Evolutionary conservation across 768 basidiomycete genomes (phyloP).

Genomic region (Thelephora aurantiotincta): DNA sequence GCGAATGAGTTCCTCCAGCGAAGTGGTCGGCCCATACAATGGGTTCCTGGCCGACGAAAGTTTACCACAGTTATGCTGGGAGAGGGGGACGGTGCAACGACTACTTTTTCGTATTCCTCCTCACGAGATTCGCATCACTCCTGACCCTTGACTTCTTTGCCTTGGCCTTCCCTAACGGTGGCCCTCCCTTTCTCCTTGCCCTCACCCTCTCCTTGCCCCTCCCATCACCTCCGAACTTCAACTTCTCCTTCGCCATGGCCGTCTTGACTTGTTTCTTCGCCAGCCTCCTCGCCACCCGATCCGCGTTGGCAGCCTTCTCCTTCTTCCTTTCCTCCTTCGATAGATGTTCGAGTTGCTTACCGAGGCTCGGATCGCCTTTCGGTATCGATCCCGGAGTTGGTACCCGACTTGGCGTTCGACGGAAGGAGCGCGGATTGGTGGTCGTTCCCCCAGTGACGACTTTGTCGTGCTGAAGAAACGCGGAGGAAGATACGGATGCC

Average conservation of each 20-base stretch:
- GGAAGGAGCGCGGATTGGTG: constrained; percentile 1
- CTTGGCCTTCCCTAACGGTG: constrained; percentile 12
- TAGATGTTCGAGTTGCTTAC: constrained; percentile 60
- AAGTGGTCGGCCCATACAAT: too few relatives aligned
- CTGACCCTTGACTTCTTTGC: constrained; percentile 31
- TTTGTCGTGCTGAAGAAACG: background rate
- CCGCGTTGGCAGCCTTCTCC: constrained; percentile 64
- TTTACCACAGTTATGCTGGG: too few relatives aligned
- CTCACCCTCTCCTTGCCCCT: constrained; percentile 20
- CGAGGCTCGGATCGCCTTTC: constrained; percentile 74
- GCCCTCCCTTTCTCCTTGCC: constrained; percentile 12
- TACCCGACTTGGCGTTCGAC: background rate
- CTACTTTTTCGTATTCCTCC: constrained; percentile 47
- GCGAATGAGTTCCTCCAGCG: too few relatives aligned
- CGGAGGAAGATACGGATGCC: constrained; percentile 7
- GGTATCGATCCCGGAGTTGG: constrained; percentile 20
- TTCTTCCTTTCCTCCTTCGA: constrained; percentile 80
- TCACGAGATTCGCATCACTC: constrained; percentile 38
- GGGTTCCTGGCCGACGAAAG: too few relatives aligned
- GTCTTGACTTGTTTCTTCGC: constrained; percentile 79
- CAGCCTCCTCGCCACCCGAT: constrained; percentile 68
- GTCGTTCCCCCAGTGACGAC: background rate
- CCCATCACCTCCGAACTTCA: constrained; percentile 26
- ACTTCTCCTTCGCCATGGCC: constrained; percentile 28
- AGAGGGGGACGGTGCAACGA: too few relatives aligned